phyloP scores from a whole-genome alignment of 2,329 filamentous ascomycete genomes.

The Cucurbitaria berberidis region DNA sequence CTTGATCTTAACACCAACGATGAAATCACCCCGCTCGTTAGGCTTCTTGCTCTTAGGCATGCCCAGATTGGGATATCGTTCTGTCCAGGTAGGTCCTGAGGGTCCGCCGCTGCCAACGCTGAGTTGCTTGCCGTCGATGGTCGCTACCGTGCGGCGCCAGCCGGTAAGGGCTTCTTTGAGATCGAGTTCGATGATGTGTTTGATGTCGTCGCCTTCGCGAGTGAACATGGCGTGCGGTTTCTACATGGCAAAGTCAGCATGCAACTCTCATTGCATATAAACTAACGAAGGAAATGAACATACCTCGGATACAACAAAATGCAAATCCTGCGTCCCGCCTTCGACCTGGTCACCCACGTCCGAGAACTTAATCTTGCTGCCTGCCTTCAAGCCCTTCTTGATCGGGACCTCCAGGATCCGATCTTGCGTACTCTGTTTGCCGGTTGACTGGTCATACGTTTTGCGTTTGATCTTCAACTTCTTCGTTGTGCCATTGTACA shows the following conservation, averaged over 20 bases:
- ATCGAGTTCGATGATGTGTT: conserved; percentile 77
- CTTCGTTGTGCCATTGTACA: conserved; percentile 87
- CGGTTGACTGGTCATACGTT: conserved; percentile 79
- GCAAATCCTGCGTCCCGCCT: conserved; percentile 91
- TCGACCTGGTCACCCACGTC: conserved; percentile 98
- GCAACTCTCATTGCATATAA: background rate
- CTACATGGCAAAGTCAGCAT: conserved; percentile 54
- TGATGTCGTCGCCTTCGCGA: conserved; percentile 86
- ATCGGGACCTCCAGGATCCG: conserved; percentile 93
- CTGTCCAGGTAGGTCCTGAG: conserved; percentile 81
- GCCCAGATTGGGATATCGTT: conserved; percentile 82
- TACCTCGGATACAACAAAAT: conserved; percentile 95
- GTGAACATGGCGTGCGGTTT: conserved; percentile 86
- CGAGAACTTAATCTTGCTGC: conserved; percentile 97
- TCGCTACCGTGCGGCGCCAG: conserved; percentile 89
- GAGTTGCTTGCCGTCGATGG: conserved; percentile 89
- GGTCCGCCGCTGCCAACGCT: conserved; percentile 80
- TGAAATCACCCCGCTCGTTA: conserved; percentile 80
- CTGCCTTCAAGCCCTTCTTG: conserved; percentile 93
- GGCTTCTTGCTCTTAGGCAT: conserved; percentile 96
- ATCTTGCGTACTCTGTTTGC: conserved; percentile 85
- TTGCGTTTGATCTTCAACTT: conserved; percentile 99
- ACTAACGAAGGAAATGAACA: conserved; percentile 42
- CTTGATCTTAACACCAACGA: conserved; percentile 90
- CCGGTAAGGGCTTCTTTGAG: conserved; percentile 95